Evolutionary conservation across 192 early-diverging fungal genomes (phyloP).

Genomic region (Mortierella hygrophila): DNA sequence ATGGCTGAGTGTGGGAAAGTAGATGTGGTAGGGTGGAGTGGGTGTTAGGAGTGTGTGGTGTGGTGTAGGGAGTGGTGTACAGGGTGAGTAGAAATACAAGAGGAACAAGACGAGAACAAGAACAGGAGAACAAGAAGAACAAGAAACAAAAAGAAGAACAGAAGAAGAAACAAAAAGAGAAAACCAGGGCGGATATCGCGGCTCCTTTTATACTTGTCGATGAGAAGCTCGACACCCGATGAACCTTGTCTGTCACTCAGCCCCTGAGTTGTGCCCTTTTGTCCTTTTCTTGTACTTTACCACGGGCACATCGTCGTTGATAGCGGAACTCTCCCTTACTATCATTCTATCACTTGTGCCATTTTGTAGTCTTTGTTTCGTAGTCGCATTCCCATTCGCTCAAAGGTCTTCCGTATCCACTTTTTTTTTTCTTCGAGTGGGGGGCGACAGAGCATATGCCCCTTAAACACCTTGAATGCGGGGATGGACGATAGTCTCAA

Average conservation of each 20-base stretch:
- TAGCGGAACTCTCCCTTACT: too few relatives aligned
- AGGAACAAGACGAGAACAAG: constrained; percentile 15
- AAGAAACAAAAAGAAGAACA: constrained; percentile 23
- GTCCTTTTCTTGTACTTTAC: neutral
- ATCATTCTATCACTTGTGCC: neutral
- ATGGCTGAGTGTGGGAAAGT: constrained; percentile 17
- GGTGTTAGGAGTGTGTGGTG: constrained; percentile 7
- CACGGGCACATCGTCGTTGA: neutral
- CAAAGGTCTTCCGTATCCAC: neutral
- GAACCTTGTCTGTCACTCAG: constrained; percentile 3
- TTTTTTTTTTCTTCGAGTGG: constrained; percentile 1
- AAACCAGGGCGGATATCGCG: neutral
- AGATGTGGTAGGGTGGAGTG: neutral
- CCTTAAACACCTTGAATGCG: neutral
- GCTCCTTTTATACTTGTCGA: constrained; percentile 23
- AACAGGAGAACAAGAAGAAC: constrained; percentile 16
- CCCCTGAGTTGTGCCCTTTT: constrained; percentile 2
- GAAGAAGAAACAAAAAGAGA: constrained; percentile 19
- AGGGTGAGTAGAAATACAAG: constrained; percentile 27
- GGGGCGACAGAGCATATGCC: neutral
- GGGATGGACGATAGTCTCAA: neutral
- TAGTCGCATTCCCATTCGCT: neutral
- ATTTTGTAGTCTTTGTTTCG: neutral
- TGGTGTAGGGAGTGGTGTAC: constrained; percentile 18
- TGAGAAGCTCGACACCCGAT: neutral